Conservation (phyloP, 352 stramenopile genomes). For the Phytophthora fragariae region DNA sequence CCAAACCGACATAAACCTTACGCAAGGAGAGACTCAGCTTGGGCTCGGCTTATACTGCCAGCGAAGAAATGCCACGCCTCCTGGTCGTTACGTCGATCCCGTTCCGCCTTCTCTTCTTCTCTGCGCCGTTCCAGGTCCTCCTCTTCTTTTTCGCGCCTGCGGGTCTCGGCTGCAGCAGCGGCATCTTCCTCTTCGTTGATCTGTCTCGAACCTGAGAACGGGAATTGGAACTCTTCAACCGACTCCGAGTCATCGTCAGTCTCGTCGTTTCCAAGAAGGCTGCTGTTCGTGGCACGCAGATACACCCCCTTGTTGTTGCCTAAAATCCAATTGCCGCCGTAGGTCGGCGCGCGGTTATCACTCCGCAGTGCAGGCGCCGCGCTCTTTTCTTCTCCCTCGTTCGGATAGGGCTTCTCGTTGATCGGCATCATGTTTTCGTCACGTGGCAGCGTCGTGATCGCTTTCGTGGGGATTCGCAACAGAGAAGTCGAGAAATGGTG, state of each 20-base stretch:
- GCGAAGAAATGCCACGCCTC: constrained; percentile 85
- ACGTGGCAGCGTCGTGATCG: constrained; percentile 82
- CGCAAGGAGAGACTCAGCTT: constrained; percentile 74
- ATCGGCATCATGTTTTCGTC: constrained; percentile 62
- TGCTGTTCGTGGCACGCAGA: constrained; percentile 73
- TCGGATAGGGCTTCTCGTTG: constrained; percentile 43
- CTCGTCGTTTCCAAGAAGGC: constrained; percentile 69
- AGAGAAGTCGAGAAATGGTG: constrained; percentile 74
- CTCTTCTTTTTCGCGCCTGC: constrained; percentile 40
- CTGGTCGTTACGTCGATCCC: constrained; percentile 61
- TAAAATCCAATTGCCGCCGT: constrained; percentile 83
- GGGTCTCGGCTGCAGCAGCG: constrained; percentile 34
- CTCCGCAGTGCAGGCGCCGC: constrained; percentile 8
- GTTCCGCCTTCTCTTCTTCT: constrained; percentile 46
- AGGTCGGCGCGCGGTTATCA: constrained; percentile 39
- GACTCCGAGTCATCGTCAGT: constrained; percentile 69
- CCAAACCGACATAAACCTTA: constrained; percentile 30
- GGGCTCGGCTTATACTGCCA: constrained; percentile 74
- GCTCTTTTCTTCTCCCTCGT: constrained; percentile 33
- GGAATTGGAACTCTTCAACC: constrained; percentile 57
- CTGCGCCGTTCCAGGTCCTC: constrained; percentile 45
- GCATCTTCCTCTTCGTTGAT: constrained; percentile 50
- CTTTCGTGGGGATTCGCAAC: constrained; percentile 72
- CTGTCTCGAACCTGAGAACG: constrained; percentile 46
- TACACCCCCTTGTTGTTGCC: constrained; percentile 83